phyloP scores from a whole-genome alignment of 2,329 filamentous ascomycete species.

The Xylariaceae sp. region DNA sequence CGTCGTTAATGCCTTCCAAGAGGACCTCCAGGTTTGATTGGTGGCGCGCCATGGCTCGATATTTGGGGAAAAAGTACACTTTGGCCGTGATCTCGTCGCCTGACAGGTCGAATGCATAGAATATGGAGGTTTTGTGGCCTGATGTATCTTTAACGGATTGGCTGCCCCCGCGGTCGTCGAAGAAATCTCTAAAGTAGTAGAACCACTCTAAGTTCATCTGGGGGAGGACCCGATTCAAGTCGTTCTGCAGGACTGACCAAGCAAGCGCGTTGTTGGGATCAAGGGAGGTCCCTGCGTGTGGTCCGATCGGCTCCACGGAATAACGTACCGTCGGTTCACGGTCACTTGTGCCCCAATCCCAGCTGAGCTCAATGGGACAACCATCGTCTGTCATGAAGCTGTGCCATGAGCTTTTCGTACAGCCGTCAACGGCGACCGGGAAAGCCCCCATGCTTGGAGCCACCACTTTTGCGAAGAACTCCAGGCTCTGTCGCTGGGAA shows the following conservation, averaged over 20 bases:
- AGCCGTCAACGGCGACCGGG: not conserved
- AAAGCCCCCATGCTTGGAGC: slow-evolving; percentile 8
- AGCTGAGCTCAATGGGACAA: slow-evolving; percentile 11
- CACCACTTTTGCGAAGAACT: slow-evolving; percentile 6
- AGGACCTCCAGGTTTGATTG: slow-evolving; percentile 8
- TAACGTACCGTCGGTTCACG: slow-evolving; percentile 8
- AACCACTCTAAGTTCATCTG: slow-evolving; percentile 4
- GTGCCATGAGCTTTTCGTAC: not conserved
- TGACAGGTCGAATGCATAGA: slow-evolving; percentile 15
- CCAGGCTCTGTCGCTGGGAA: slow-evolving; percentile 1
- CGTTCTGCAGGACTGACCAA: not conserved
- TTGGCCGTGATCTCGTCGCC: slow-evolving; percentile 4
- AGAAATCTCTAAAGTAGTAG: slow-evolving; percentile 4
- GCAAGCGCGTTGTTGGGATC: slow-evolving; percentile 8
- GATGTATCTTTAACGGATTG: not conserved
- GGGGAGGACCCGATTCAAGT: not conserved
- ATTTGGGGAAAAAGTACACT: slow-evolving; percentile 14
- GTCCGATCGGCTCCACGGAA: slow-evolving; percentile 13
- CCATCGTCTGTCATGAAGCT: slow-evolving; percentile 18
- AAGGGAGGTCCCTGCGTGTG: not conserved
- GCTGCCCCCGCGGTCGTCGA: not conserved
- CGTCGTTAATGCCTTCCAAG: not conserved
- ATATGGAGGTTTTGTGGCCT: slow-evolving; percentile 10
- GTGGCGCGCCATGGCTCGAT: not conserved
- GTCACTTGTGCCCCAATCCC: slow-evolving; percentile 11